These are phyloP conservation scores for Arctium lappa DNA, from an alignment of 129 eudicot genomes.

Conservation along the genomic window DNA sequence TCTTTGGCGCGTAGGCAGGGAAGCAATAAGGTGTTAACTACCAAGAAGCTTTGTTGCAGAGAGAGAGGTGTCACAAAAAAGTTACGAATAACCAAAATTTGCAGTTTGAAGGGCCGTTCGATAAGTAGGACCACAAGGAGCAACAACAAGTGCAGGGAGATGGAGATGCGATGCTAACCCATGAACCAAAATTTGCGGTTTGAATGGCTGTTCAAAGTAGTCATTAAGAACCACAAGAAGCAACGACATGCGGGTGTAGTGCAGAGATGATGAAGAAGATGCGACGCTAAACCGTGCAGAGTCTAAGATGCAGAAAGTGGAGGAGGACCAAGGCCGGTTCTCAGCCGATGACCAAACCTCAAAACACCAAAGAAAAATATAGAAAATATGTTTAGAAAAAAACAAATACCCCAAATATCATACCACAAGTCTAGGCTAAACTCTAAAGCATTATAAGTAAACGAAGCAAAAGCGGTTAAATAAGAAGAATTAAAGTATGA, in stretches of 20 bases:
- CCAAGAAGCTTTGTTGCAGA: background rate
- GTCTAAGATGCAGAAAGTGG: slow-evolving; percentile 39
- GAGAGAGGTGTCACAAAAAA: background rate
- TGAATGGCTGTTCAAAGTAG: slow-evolving; percentile 17
- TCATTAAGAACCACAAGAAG: slow-evolving; percentile 29
- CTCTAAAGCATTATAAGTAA: background rate
- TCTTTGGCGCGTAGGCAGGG: background rate
- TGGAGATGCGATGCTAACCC: slow-evolving; percentile 14
- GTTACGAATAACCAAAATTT: slow-evolving; percentile 3
- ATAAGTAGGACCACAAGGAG: slow-evolving; percentile 17
- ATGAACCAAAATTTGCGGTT: slow-evolving; percentile 14
- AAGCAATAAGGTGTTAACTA: background rate
- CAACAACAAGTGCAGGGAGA: slow-evolving; percentile 18
- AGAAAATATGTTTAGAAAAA: slow-evolving; percentile 30
- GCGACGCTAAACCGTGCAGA: slow-evolving; percentile 14
- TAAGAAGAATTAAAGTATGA: slow-evolving; percentile 16
- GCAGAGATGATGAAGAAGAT: slow-evolving; percentile 28
- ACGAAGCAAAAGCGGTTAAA: background rate
- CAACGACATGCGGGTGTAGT: slow-evolving; percentile 28
- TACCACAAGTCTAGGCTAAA: background rate
- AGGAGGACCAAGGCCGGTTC: slow-evolving; percentile 37
- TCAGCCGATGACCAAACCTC: slow-evolving; percentile 50
- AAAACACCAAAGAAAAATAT: slow-evolving; percentile 32
- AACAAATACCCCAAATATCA: slow-evolving; percentile 1
- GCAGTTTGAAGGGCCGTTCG: slow-evolving; percentile 24